Conservation (phyloP, 345 rosid species). For the Sisymbrium irio region DNA sequence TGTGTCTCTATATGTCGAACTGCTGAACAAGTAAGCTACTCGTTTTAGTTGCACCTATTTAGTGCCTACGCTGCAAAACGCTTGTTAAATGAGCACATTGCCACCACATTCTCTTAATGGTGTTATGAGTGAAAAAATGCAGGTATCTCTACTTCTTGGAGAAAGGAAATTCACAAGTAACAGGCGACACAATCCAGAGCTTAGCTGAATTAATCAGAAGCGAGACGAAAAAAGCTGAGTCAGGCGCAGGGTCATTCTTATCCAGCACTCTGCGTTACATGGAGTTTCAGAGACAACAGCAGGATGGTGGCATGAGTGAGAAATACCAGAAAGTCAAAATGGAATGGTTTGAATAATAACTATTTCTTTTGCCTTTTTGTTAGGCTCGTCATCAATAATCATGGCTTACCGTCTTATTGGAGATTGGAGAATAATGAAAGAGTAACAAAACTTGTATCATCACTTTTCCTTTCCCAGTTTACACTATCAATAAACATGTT, state of each 20-base stretch:
- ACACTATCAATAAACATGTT: slow-evolving; percentile 9
- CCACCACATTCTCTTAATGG: background rate
- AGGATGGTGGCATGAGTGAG: slow-evolving; percentile 81
- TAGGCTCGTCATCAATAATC: slow-evolving; percentile 3
- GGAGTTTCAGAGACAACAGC: slow-evolving; percentile 90
- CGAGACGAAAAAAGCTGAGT: slow-evolving; percentile 57
- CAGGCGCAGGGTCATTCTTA: slow-evolving; percentile 65
- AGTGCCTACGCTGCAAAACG: background rate
- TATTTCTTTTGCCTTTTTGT: background rate
- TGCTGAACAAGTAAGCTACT: slow-evolving; percentile 75
- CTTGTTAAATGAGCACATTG: background rate
- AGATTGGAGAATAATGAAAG: background rate
- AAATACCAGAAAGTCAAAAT: slow-evolving; percentile 67
- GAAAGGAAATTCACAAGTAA: slow-evolving; percentile 82
- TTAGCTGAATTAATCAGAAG: slow-evolving; percentile 68
- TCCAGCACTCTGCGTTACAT: slow-evolving; percentile 67
- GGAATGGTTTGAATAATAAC: slow-evolving; percentile 34
- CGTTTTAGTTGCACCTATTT: background rate
- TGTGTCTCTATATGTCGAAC: slow-evolving; percentile 72
- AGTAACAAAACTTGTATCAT: slow-evolving; percentile 4
- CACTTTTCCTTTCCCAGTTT: background rate
- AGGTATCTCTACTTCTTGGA: slow-evolving; percentile 92
- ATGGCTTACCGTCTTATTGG: background rate
- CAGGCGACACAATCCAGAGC: slow-evolving; percentile 64
- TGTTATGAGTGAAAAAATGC: slow-evolving; percentile 16